Evolutionary conservation across 768 basidiomycete genomes (phyloP).

Genomic region (Naganishia onofrii): DNA sequence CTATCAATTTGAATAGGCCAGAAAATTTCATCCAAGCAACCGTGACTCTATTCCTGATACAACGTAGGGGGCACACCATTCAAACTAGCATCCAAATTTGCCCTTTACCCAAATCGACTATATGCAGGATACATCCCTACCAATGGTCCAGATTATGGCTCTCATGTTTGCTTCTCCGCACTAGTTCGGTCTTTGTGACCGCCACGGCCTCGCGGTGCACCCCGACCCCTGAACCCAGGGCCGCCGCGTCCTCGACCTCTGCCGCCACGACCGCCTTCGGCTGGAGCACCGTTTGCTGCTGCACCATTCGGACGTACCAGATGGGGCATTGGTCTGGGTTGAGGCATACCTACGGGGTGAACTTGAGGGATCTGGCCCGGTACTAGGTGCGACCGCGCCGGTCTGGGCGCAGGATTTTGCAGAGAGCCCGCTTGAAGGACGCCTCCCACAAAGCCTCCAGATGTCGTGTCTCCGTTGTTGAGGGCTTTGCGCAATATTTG

Average conservation of each 20-base stretch:
- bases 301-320: background rate
- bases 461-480: conserved; percentile 5
- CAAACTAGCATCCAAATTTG: too few relatives aligned
- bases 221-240: conserved; percentile 8
- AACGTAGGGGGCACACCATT: too few relatives aligned
- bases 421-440: background rate
- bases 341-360: background rate
- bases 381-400: background rate
- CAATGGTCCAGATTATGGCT: background rate
- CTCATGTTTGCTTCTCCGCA: background rate
- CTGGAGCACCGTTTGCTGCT: background rate
- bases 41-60: too few relatives aligned
- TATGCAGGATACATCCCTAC: too few relatives aligned
- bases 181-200: background rate
- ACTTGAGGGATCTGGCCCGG: conserved; percentile 19
- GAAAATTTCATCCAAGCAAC: too few relatives aligned
- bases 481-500: conserved; percentile 25
- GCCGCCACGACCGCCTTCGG: background rate
- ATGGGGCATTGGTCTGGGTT: background rate
- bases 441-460: conserved; percentile 3
- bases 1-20: too few relatives aligned
- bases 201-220: conserved; percentile 13
- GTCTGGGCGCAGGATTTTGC: conserved; percentile 7
- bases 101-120: too few relatives aligned
- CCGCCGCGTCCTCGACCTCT: conserved; percentile 18